These are phyloP conservation scores for Hypomontagnella monticulosa DNA, from an alignment of 495 filamentous ascomycete genomes.

Conservation along the genomic window DNA sequence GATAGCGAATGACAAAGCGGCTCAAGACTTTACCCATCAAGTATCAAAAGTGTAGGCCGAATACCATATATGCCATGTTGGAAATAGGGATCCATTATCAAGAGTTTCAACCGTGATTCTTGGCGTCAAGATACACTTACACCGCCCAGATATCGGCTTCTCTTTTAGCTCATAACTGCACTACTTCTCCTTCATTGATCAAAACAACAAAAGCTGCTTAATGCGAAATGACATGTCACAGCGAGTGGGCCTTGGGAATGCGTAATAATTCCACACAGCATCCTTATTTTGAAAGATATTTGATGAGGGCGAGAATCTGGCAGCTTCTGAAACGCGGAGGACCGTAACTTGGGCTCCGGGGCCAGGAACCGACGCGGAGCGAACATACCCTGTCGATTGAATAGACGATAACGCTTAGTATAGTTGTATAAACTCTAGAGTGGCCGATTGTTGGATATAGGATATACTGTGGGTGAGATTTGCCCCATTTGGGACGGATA, in stretches of 20 bases:
- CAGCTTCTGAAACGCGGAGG: conserved; percentile 19
- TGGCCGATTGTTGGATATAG: conserved; percentile 11
- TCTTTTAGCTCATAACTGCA: background rate
- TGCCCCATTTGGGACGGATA: conserved; percentile 9
- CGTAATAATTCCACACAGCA: background rate
- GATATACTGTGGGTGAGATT: conserved; percentile 18
- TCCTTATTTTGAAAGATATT: background rate
- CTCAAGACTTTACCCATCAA: conserved; percentile 35
- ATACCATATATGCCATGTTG: conserved; percentile 7
- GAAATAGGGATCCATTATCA: conserved; percentile 15
- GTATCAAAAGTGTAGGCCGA: conserved; percentile 15
- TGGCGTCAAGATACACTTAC: conserved; percentile 11
- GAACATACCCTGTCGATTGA: conserved; percentile 23
- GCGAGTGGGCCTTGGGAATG: background rate
- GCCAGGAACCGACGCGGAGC: conserved; percentile 12
- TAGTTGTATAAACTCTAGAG: conserved; percentile 8
- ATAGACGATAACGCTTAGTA: conserved; percentile 17
- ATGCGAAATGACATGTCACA: conserved; percentile 1
- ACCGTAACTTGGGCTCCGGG: conserved; percentile 22
- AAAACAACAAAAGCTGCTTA: background rate
- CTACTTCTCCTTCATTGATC: background rate
- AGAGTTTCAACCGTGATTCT: conserved; percentile 15
- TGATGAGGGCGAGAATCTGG: background rate
- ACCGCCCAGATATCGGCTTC: background rate
- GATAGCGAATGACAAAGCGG: conserved; percentile 34